Evolutionary conservation across 192 early-diverging fungal species (phyloP).

Genomic region (Dimargaris xerosporica): DNA sequence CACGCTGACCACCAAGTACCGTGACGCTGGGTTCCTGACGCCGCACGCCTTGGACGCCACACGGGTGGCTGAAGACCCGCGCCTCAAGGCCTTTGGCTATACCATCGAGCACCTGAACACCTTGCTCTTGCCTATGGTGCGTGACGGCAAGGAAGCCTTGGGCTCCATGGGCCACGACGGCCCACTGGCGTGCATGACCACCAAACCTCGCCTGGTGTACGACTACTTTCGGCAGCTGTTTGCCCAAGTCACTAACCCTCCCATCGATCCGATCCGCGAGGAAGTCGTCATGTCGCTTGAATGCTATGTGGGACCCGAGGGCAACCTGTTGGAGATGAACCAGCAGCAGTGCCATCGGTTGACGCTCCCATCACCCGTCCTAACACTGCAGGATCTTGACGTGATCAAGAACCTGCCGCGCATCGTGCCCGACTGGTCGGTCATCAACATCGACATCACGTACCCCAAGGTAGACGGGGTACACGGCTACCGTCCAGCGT

Average conservation of each 20-base stretch:
- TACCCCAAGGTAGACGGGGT: conserved; percentile 59
- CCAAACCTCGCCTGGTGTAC: conserved; percentile 75
- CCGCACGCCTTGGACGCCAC: conserved; percentile 36
- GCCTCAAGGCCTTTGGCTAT: conserved; percentile 76
- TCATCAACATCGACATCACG: conserved; percentile 74
- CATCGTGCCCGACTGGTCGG: conserved; percentile 57
- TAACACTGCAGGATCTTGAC: conserved; percentile 67
- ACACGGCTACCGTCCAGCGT: conserved; percentile 53
- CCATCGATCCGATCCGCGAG: conserved; percentile 98
- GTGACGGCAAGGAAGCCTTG: conserved; percentile 85
- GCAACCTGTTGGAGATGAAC: conserved; percentile 80
- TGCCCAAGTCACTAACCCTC: conserved; percentile 97
- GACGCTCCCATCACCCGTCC: conserved; percentile 69
- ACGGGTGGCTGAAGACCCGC: conserved; percentile 55
- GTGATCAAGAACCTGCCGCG: conserved; percentile 56
- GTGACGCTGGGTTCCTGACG: conserved; percentile 19
- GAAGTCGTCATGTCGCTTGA: conserved; percentile 94
- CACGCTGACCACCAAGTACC: conserved; percentile 27
- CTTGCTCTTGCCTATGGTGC: conserved; percentile 78
- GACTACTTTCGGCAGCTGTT: conserved; percentile 98
- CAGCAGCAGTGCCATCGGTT: conserved; percentile 65
- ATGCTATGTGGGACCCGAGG: conserved; percentile 88
- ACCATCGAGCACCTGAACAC: conserved; percentile 87
- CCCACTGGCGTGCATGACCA: conserved; percentile 82
- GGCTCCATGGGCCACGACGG: conserved; percentile 98